Percentiles rank a stretch among this genome's conserved stretches.
Evolutionary conservation across 352 stramenopile genomes (phyloP).

Genomic region (Aphanomyces cochlioides): DNA sequence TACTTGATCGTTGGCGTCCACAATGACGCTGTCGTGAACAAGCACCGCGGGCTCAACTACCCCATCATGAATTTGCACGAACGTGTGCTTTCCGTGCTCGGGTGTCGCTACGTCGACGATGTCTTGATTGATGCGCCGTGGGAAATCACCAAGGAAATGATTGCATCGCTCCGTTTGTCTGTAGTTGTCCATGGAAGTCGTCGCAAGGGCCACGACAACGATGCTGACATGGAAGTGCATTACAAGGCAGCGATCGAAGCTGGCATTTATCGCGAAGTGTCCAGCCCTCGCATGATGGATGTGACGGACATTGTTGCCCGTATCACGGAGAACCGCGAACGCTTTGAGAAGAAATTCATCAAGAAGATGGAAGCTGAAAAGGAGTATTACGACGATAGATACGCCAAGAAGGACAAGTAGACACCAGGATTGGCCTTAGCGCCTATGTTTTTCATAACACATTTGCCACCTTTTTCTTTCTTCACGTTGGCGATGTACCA

Average conservation of each 20-base stretch:
- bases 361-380: slow-evolving; percentile 92
- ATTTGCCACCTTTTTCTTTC: neutral
- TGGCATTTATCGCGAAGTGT: slow-evolving; percentile 78
- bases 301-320: slow-evolving; percentile 85
- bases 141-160: slow-evolving; percentile 95
- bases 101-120: slow-evolving; percentile 96
- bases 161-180: slow-evolving; percentile 86
- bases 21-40: slow-evolving; percentile 91
- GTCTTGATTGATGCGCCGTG: slow-evolving; percentile 97
- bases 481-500: too few species aligned
- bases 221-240: slow-evolving; percentile 60
- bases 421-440: slow-evolving; percentile 13
- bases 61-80: slow-evolving; percentile 99
- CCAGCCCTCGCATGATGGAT: slow-evolving; percentile 68
- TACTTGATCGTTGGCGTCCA: slow-evolving; percentile 97
- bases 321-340: slow-evolving; percentile 86
- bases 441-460: slow-evolving; percentile 1
- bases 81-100: slow-evolving; percentile 94
- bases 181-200: slow-evolving; percentile 85
- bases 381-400: slow-evolving; percentile 90
- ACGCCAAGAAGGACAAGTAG: slow-evolving; percentile 59
- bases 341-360: slow-evolving; percentile 91
- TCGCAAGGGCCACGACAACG: slow-evolving; percentile 56
- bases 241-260: slow-evolving; percentile 74
- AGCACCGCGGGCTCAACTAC: slow-evolving; percentile 87